Base-by-base conservation (phyloP, 345 rosid species). In the Populus alba region DNA sequence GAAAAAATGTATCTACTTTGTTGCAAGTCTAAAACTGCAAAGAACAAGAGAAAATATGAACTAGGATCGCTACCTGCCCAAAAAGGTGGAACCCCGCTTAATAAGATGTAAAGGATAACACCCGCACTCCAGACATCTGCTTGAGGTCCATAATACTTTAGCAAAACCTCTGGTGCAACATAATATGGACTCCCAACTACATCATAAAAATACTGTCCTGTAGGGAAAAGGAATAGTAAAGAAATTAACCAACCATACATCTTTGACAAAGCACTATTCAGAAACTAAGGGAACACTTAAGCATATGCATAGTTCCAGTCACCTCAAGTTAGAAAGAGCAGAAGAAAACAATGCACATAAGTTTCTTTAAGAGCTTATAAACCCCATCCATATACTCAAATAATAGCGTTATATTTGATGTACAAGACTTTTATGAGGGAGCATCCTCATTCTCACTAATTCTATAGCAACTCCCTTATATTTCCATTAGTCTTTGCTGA, bases 131-230 rank as follows among this genome's bases (percentile, higher is more conserved):
- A 94, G 71, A 96, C 94, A 70, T 96, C 99, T 74, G 88, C 82
- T 80, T 96, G 92, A 55, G 95, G 97, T 83, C 99, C 99, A 85
- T 96, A 94, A 80, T 84, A 81, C 82, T 96, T 94, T 10, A 87
- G 88, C 77, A 96, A 86, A 72, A 96, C 98, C 87, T 96, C 99
- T 0, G 99, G 99, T 35, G 99, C 99, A 81, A 96, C 99, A 49
- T 96, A 96, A 77, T 92, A 96, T 16, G 99, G 98, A 81, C 99
- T 96, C 73, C 99, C 99, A 27, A 96, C 99, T 68, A 96, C 98
- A 86, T 96, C 99, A 33, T 79, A 80, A 73, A 93, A 87, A 71
- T 82, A 83, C 81, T 94, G 97, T 73, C 97, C 99, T 94, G 88
- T 61, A 86, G 37, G 62, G 49, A 7, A 63, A 66, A 67, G 17